Conservation (phyloP, 164 flowering plant species). For the Nymphaea colorata region DNA sequence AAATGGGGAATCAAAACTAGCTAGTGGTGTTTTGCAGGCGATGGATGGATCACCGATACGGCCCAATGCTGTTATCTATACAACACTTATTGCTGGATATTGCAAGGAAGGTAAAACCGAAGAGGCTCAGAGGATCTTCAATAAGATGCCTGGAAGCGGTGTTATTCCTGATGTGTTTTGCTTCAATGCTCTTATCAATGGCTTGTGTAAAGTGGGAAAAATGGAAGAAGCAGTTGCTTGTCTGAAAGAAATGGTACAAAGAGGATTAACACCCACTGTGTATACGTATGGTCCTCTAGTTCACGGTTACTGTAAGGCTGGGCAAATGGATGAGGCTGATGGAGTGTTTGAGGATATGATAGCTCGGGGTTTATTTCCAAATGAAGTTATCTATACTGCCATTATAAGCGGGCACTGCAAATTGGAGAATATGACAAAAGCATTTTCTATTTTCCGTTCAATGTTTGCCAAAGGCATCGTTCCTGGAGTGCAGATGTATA, state of each 20-base stretch:
- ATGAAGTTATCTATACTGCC: slow-evolving; percentile 28
- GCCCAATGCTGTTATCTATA: slow-evolving; percentile 42
- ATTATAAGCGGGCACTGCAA: slow-evolving; percentile 56
- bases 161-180: slow-evolving; percentile 51
- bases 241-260: slow-evolving; percentile 36
- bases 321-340: slow-evolving; percentile 41
- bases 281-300: slow-evolving; percentile 63
- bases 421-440: slow-evolving; percentile 29
- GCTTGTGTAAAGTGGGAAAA: slow-evolving; percentile 45
- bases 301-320: slow-evolving; percentile 37
- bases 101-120: slow-evolving; percentile 30
- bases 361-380: slow-evolving; percentile 38
- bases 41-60: slow-evolving; percentile 31
- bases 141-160: slow-evolving; percentile 43
- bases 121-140: slow-evolving; percentile 31
- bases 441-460: slow-evolving; percentile 28
- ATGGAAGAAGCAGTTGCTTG: slow-evolving; percentile 46
- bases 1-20: slow-evolving; percentile 26
- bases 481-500: slow-evolving; percentile 37
- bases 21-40: slow-evolving; percentile 22
- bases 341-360: slow-evolving; percentile 48
- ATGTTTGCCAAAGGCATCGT: slow-evolving; percentile 37
- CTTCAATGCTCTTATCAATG: slow-evolving; percentile 47
- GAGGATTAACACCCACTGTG: slow-evolving; percentile 41
- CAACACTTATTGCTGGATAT: slow-evolving; percentile 38